Base-by-base conservation (phyloP, 202 grass and related monocot genomes). In the Setaria viridis region DNA sequence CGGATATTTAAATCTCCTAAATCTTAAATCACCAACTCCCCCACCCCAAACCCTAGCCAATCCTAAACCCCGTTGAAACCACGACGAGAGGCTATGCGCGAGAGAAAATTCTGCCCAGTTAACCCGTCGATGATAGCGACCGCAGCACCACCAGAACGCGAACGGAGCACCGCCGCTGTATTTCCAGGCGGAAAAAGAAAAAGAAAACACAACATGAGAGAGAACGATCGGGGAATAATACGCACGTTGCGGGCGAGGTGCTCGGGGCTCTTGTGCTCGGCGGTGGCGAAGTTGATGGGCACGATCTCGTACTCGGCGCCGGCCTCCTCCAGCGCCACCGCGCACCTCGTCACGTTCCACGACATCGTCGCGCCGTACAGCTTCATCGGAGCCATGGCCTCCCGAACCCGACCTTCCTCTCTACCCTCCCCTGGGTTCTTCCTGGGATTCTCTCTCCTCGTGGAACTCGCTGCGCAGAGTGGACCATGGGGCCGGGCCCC, bases 221-320 rank as follows among this genome's bases (percentile, higher is more conserved):
- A 5, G 11, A 32, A 9, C 20, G 35, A 39, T 7, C 9, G 34
- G 47, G 33, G 25, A 37, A 19, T 10, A 16, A 49, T 11, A 77
- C 91, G 78, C 87, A 94, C 94, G 85, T 97, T 94, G 58, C 83
- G 82, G 78, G 80, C 89, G 84, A 97, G 85, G 87, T 92, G 83
- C 50, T 87, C 80, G 34, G 87, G 87, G 87, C 77, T 76, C 89
- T 94, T 97, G 87, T 94, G 94, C 88, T 97, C 91, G 53, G 77
- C 91, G 80, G 82, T 86, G 82, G 21, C 7, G 70, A 94, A 58
- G 77, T 92, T 53, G 78, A 97, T 66, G 46, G 75, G 82, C 49
- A 94, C 85, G 59, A 90, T 7, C 89, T 97, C 91, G 89, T 97
- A 97, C 3, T 92, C 82, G 56, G 81, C 76, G 39, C 89, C 94